Conservation (phyloP, 192 early-diverging fungal species). For the Linderina pennispora region DNA sequence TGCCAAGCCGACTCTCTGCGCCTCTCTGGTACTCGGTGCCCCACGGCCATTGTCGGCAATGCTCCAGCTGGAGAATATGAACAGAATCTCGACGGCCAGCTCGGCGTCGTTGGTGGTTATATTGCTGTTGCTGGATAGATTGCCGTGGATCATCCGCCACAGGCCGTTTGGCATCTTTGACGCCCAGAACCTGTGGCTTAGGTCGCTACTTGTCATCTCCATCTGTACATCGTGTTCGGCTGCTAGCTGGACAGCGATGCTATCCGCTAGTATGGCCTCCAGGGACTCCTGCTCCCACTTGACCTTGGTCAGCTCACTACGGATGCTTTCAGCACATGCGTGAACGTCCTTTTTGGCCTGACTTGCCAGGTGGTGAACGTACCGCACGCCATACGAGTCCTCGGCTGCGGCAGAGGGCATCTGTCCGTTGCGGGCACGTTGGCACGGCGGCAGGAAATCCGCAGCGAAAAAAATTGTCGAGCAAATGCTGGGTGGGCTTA, state of each 20-base stretch:
- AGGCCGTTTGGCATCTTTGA: conserved; percentile 12
- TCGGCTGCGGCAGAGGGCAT: neutral
- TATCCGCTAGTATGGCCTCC: conserved; percentile 27
- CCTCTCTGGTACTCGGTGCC: conserved; percentile 3
- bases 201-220: conserved; percentile 1
- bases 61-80: conserved; percentile 16
- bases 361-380: conserved; percentile 10
- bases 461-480: conserved; percentile 40
- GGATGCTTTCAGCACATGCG: neutral
- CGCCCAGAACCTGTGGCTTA: conserved; percentile 14
- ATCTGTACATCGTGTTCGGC: conserved; percentile 4
- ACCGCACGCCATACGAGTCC: conserved; percentile 35
- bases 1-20: conserved; percentile 19
- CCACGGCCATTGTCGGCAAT: neutral
- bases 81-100: conserved; percentile 34
- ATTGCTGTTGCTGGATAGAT: neutral
- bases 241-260: conserved; percentile 19
- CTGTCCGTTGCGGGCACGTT: neutral
- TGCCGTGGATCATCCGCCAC: conserved; percentile 4
- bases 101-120: conserved; percentile 20
- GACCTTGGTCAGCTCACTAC: neutral
- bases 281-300: conserved; percentile 9
- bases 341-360: neutral
- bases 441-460: conserved; percentile 33
- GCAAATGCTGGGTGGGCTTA: neutral